Evolutionary conservation across 2,329 filamentous ascomycete genomes (phyloP).

Genomic region (Hypoxylon rubiginosum): DNA sequence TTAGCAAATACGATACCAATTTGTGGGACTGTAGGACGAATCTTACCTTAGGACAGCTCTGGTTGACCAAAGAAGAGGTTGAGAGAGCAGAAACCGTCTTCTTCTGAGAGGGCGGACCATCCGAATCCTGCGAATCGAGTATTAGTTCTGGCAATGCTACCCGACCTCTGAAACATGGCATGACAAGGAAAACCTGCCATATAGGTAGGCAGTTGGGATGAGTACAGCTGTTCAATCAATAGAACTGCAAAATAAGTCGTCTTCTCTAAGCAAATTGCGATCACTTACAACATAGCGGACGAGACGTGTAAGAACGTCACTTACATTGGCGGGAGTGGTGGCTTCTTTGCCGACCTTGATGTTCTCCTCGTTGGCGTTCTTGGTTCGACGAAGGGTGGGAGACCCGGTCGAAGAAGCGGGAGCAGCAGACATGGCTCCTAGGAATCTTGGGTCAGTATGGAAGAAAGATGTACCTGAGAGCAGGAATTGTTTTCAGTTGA

Average conservation of each 20-base stretch:
- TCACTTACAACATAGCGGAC: conserved; percentile 52
- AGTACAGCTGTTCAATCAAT: conserved; percentile 9
- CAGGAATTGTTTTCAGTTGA: conserved; percentile 28
- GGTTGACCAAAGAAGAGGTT: conserved; percentile 69
- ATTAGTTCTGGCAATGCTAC: conserved; percentile 17
- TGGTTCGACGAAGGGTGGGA: conserved; percentile 56
- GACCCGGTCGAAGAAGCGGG: conserved; percentile 57
- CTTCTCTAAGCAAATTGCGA: conserved; percentile 13
- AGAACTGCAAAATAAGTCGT: conserved; percentile 5
- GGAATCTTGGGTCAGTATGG: conserved; percentile 21
- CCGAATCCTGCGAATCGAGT: conserved; percentile 40
- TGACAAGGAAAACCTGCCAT: neutral
- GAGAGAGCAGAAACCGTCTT: conserved; percentile 63
- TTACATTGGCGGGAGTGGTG: conserved; percentile 51
- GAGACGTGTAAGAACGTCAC: conserved; percentile 47
- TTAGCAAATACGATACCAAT: conserved; percentile 23
- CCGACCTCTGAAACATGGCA: conserved; percentile 6
- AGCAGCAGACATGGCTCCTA: conserved; percentile 57
- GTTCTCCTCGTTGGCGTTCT: conserved; percentile 56
- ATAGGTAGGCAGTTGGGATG: conserved; percentile 18
- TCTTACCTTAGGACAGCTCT: conserved; percentile 65
- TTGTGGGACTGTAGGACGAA: neutral
- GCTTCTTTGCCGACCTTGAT: conserved; percentile 56
- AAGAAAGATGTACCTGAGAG: conserved; percentile 16
- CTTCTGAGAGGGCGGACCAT: conserved; percentile 51